Evolutionary conservation across 2,329 filamentous ascomycete species (phyloP).

Genomic region (Berkeleyomyces rouxiae): DNA sequence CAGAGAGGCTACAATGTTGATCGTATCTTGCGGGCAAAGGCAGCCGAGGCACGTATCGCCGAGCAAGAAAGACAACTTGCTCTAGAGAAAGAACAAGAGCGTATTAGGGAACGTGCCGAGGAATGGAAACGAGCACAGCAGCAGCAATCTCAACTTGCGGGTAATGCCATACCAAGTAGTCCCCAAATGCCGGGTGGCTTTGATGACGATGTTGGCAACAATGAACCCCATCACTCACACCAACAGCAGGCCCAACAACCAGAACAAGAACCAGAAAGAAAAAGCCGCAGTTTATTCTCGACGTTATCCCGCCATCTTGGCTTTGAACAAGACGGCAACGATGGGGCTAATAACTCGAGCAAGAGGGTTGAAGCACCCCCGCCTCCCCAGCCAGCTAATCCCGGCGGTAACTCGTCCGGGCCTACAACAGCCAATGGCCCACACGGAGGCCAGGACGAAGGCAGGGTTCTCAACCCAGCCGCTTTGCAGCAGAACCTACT

Average conservation of each 20-base stretch:
- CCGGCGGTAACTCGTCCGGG: background rate
- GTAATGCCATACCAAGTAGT: conserved; percentile 18
- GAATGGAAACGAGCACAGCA: conserved; percentile 28
- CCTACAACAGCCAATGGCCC: conserved; percentile 8
- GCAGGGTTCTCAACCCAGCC: conserved; percentile 41
- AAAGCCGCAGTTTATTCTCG: conserved; percentile 47
- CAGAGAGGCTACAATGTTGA: conserved; percentile 93
- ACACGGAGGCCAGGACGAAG: conserved; percentile 20
- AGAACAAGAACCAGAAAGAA: conserved; percentile 22
- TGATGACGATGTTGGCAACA: background rate
- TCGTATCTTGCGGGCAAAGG: conserved; percentile 75
- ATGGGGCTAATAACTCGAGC: conserved; percentile 22
- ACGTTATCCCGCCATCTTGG: conserved; percentile 52
- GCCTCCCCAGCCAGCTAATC: background rate
- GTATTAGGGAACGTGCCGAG: conserved; percentile 39
- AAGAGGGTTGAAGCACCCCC: background rate
- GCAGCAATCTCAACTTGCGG: background rate
- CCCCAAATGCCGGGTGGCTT: conserved; percentile 17
- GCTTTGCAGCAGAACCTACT: conserved; percentile 53
- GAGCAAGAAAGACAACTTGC: conserved; percentile 66
- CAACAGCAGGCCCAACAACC: background rate
- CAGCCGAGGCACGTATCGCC: conserved; percentile 70
- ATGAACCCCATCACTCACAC: background rate
- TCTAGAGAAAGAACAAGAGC: conserved; percentile 54
- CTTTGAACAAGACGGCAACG: conserved; percentile 35